These are phyloP conservation scores for Trapa bicornis DNA, from an alignment of 345 rosid species.

Conservation along the genomic window DNA sequence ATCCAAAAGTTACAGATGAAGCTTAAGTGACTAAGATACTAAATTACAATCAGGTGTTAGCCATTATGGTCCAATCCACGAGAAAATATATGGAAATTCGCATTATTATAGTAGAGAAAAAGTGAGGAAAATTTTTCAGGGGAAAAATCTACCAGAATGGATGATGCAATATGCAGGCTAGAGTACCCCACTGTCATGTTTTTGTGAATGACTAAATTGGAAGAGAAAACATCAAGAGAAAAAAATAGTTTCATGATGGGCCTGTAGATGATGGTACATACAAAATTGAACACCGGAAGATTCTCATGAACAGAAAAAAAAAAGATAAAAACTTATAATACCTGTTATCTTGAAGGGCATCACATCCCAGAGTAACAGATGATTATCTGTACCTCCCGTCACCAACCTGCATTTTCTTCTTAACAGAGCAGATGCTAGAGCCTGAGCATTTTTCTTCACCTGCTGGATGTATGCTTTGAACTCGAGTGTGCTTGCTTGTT, in stretches of 20 bases:
- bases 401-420: constrained; percentile 78
- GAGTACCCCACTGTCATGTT: background rate
- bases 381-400: constrained; percentile 97
- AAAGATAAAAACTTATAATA: constrained; percentile 10
- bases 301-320: background rate
- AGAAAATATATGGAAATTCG: background rate
- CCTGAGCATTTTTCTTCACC: constrained; percentile 88
- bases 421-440: constrained; percentile 64
- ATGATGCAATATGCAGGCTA: background rate
- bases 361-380: constrained; percentile 89
- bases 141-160: background rate
- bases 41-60: background rate
- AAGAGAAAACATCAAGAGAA: background rate
- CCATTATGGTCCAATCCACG: background rate
- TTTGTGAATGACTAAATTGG: background rate
- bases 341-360: constrained; percentile 80
- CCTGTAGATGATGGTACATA: background rate
- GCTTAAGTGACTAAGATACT: background rate
- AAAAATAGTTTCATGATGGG: background rate
- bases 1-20: background rate
- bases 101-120: background rate
- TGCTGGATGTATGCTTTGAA: constrained; percentile 80
- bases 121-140: background rate
- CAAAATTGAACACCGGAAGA: background rate
- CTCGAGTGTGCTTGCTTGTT: constrained; percentile 79